Evolutionary conservation across 1,284 basidiomycete species (phyloP), one percentile per base, ranked within the genome.

Genomic region (Pascua guehoae): DNA sequence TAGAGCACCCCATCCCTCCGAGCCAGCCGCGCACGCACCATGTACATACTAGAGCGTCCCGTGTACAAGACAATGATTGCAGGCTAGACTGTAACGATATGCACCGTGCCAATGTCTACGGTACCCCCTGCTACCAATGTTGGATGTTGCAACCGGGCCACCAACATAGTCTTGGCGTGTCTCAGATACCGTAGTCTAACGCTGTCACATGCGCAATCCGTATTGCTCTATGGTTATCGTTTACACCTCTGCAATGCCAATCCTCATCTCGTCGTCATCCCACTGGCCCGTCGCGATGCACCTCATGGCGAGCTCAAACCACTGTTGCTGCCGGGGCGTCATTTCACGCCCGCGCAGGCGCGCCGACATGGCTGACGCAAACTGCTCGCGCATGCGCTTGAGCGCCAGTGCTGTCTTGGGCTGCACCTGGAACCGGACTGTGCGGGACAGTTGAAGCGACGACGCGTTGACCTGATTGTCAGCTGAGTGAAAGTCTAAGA

Each of bases 381-480:
- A 79, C 49, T 88, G 85, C 16, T 80, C 81, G 12, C 93, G 86
- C 41, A 98, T 79, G 53, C 84, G 71, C 72, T 93, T 94, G 65
- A 98, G 79, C 0, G 92, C 92, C 45, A 95, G 73, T 54, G 85
- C 85, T 0, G 86, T 80, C 77, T 88, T 91, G 1, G 88, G 84
- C 1, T 84, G 70, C 11, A 90, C 75, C 41, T 82, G 82, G 70
- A 88, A 91, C 60, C 84, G 85, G 74, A 94, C 81, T 76, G 91
- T 95, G 51, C 90, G 86, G 72, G 98, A 95, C 56, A 98, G 82
- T 53, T 84, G 82, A n/a, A 86, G 80, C 11, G 82, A 84, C 58
- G 88, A 82, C 0, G 91, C 85, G 16, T 85, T 79, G 41, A 90
- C 79, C 89, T 95, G 67, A 17, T n/a, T 32, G 24, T 32, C 24